Percentiles rank a stretch among this genome's conserved stretches.
Evolutionary conservation across 352 stramenopile genomes (phyloP).

Genomic region (Phytophthora lateralis): DNA sequence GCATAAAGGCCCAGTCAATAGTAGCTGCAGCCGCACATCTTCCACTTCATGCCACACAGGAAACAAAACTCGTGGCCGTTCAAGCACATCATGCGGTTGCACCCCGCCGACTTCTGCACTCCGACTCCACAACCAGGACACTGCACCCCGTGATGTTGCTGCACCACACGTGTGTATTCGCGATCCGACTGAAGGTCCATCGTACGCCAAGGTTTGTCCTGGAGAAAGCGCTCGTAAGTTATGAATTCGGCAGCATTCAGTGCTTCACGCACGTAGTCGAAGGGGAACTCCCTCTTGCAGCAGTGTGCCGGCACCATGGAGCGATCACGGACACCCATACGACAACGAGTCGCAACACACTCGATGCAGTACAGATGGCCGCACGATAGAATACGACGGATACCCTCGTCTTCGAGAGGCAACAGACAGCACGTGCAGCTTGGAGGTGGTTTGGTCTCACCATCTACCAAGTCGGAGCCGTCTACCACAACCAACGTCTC

Average conservation of each 20-base stretch:
- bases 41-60: slow-evolving; percentile 41
- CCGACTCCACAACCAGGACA: slow-evolving; percentile 75
- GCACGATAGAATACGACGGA: slow-evolving; percentile 48
- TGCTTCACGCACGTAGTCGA: slow-evolving; percentile 60
- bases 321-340: slow-evolving; percentile 60
- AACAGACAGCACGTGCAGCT: slow-evolving; percentile 47
- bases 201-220: slow-evolving; percentile 52
- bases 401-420: slow-evolving; percentile 15
- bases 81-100: slow-evolving; percentile 61
- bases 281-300: slow-evolving; percentile 72
- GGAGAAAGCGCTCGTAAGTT: slow-evolving; percentile 61
- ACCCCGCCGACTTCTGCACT: slow-evolving; percentile 57
- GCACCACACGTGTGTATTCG: slow-evolving; percentile 58
- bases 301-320: slow-evolving; percentile 68
- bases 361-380: slow-evolving; percentile 66
- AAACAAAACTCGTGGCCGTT: slow-evolving; percentile 76
- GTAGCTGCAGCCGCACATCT: slow-evolving; percentile 43
- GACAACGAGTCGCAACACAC: slow-evolving; percentile 58
- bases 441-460: slow-evolving; percentile 44
- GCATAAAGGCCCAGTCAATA: slow-evolving; percentile 1
- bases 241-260: slow-evolving; percentile 34
- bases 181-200: slow-evolving; percentile 61
- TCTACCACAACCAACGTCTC: slow-evolving; percentile 18
- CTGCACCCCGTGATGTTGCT: slow-evolving; percentile 43
- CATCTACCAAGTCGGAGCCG: slow-evolving; percentile 9